These are phyloP conservation scores for Tylopilus sp. DNA, from an alignment of 1,284 basidiomycete species.

Conservation along the genomic window DNA sequence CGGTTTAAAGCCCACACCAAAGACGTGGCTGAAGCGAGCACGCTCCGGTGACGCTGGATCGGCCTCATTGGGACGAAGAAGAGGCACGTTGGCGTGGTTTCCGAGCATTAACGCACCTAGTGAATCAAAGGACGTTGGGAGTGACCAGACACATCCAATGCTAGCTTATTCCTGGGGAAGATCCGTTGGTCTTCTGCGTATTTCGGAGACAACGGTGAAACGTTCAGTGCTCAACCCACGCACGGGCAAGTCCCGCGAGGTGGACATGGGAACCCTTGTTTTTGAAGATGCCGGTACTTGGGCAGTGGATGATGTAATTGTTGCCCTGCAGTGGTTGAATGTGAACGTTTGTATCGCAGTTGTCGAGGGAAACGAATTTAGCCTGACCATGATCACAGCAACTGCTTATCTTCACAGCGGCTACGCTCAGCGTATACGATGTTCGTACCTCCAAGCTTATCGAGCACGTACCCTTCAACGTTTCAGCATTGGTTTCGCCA, in stretches of 20 bases:
- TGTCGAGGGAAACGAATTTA: constrained; percentile 3
- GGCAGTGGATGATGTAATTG: constrained; percentile 51
- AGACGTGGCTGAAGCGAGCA: constrained; percentile 86
- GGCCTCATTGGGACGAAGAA: constrained; percentile 46
- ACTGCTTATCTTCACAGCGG: constrained; percentile 55
- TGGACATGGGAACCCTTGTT: constrained; percentile 60
- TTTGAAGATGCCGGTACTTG: constrained; percentile 56
- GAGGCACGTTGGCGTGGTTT: constrained; percentile 73
- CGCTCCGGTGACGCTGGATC: constrained; percentile 47
- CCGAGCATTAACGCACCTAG: constrained; percentile 45
- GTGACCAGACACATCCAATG: constrained; percentile 46
- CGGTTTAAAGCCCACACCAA: constrained; percentile 85
- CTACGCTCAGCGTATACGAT: constrained; percentile 69
- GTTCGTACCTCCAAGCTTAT: constrained; percentile 49
- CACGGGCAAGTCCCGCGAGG: constrained; percentile 53
- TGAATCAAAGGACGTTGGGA: constrained; percentile 26
- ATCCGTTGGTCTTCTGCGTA: constrained; percentile 57
- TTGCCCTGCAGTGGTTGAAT: constrained; percentile 73
- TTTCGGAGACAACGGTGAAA: constrained; percentile 57
- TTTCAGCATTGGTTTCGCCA: constrained; percentile 51
- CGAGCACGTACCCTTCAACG: constrained; percentile 56
- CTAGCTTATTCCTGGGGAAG: constrained; percentile 83
- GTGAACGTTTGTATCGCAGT: constrained; percentile 57
- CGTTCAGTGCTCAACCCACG: constrained; percentile 50
- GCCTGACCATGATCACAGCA: constrained; percentile 42